These are phyloP conservation scores for Cutaneotrichosporon sp. DNA, from an alignment of 1,284 basidiomycete species.

Conservation along the genomic window DNA sequence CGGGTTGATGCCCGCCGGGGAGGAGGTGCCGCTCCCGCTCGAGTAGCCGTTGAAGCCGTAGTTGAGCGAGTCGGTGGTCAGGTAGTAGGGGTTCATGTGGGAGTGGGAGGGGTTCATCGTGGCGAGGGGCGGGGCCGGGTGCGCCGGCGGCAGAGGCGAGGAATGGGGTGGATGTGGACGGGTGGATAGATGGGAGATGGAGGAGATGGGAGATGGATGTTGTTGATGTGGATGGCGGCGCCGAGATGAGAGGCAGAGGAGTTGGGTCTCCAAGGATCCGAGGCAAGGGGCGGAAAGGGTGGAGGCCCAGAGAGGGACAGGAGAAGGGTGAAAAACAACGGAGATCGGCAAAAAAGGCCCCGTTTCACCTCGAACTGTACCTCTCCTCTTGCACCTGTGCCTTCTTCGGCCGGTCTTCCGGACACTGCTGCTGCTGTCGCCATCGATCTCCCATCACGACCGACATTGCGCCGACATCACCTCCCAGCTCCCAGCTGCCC, in stretches of 20 bases:
- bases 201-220: conserved; percentile 3
- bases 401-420: neutral
- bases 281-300: too few relatives aligned
- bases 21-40: conserved; percentile 57
- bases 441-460: too few relatives aligned
- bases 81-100: conserved; percentile 28
- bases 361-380: neutral
- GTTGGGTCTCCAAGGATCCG: too few relatives aligned
- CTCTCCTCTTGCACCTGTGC: too few relatives aligned
- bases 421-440: neutral
- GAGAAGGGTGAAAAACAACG: conserved; percentile 2
- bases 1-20: conserved; percentile 65
- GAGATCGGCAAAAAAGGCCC: conserved; percentile 3
- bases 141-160: too few relatives aligned
- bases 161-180: too few relatives aligned
- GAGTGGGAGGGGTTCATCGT: neutral
- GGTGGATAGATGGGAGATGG: too few relatives aligned
- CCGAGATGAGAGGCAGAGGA: too few relatives aligned
- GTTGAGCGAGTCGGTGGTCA: conserved; percentile 13
- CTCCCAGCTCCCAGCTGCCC: too few relatives aligned
- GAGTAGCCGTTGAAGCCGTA: conserved; percentile 25
- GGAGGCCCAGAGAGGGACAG: neutral
- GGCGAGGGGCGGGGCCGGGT: too few relatives aligned
- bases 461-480: too few relatives aligned
- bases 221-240: neutral